phyloP scores from a whole-genome alignment of 306 rosid species.

The Begonia loranthoides region DNA sequence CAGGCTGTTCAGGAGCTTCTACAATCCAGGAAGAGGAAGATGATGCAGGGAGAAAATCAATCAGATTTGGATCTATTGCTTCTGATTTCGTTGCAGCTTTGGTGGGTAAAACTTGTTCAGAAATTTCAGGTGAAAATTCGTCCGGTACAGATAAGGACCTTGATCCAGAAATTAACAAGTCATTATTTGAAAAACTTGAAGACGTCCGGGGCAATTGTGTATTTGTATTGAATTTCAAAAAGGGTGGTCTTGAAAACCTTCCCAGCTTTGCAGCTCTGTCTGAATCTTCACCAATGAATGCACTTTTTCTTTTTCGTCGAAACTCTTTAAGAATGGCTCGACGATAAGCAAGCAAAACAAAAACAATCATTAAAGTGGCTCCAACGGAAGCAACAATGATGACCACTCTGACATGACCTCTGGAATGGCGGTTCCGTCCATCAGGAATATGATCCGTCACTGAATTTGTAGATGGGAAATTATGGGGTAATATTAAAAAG shows the following conservation, averaged over 20 bases:
- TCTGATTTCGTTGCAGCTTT: conserved; percentile 55
- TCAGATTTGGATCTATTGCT: conserved; percentile 37
- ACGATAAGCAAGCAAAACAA: conserved; percentile 82
- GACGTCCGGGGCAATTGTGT: conserved; percentile 56
- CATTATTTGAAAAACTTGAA: conserved; percentile 77
- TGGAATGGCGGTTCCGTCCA: conserved; percentile 32
- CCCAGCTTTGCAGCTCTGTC: conserved; percentile 62
- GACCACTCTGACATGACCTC: conserved; percentile 65
- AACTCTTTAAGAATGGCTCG: conserved; percentile 66
- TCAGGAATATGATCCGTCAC: conserved; percentile 29
- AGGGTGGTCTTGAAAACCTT: conserved; percentile 49
- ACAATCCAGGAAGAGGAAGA: conserved; percentile 70
- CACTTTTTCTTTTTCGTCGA: conserved; percentile 68
- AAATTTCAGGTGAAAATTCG: conserved; percentile 56
- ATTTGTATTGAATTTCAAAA: conserved; percentile 60
- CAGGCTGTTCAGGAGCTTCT: conserved; percentile 75
- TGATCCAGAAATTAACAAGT: conserved; percentile 67
- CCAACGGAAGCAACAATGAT: conserved; percentile 87
- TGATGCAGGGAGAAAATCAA: conserved; percentile 55
- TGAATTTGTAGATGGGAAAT: conserved; percentile 17
- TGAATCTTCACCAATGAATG: conserved; percentile 40
- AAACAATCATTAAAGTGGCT: conserved; percentile 78
- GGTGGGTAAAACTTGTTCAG: conserved; percentile 40
- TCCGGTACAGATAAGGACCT: conserved; percentile 63
- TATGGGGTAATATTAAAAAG: conserved; percentile 25